phyloP scores from a whole-genome alignment of 2,329 filamentous ascomycete genomes.

The Dryadomyces sulphureus region DNA sequence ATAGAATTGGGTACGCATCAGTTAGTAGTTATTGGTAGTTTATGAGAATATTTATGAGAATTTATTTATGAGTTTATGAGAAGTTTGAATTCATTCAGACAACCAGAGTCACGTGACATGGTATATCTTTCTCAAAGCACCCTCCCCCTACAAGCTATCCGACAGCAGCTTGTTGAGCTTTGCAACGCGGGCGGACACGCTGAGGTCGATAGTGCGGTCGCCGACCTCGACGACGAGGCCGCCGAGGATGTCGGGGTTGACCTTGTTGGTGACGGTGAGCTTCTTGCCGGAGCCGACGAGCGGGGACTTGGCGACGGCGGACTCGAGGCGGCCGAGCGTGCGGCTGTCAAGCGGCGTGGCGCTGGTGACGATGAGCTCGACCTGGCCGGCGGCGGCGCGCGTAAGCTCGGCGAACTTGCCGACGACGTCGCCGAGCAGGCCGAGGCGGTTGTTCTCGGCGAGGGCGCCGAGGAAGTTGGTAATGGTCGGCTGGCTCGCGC shows the following conservation, averaged over 20 bases:
- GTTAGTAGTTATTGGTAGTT: not conserved
- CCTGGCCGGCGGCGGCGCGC: conserved; percentile 77
- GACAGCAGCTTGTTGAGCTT: conserved; percentile 99
- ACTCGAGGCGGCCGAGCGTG: conserved; percentile 74
- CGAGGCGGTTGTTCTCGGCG: conserved; percentile 91
- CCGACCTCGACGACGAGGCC: conserved; percentile 92
- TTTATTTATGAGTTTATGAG: not conserved
- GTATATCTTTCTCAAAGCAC: no score
- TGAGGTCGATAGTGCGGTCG: conserved; percentile 95
- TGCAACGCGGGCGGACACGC: conserved; percentile 83
- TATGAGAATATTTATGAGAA: not conserved
- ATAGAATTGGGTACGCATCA: not conserved
- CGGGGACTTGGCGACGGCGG: conserved; percentile 74
- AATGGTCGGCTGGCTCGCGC: conserved; percentile 59
- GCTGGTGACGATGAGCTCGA: conserved; percentile 83
- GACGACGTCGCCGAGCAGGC: conserved; percentile 64
- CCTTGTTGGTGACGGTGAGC: conserved; percentile 87
- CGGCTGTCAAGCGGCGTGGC: conserved; percentile 78
- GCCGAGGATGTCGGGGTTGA: conserved; percentile 88
- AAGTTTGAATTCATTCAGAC: not conserved
- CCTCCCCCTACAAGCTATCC: conserved; percentile 62
- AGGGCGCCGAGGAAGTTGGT: conserved; percentile 88
- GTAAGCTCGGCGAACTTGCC: conserved; percentile 82
- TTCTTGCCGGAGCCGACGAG: conserved; percentile 89
- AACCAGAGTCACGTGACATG: no score